phyloP scores from a whole-genome alignment of 2,329 filamentous ascomycete species.

The Ophiostoma pallidulum region DNA sequence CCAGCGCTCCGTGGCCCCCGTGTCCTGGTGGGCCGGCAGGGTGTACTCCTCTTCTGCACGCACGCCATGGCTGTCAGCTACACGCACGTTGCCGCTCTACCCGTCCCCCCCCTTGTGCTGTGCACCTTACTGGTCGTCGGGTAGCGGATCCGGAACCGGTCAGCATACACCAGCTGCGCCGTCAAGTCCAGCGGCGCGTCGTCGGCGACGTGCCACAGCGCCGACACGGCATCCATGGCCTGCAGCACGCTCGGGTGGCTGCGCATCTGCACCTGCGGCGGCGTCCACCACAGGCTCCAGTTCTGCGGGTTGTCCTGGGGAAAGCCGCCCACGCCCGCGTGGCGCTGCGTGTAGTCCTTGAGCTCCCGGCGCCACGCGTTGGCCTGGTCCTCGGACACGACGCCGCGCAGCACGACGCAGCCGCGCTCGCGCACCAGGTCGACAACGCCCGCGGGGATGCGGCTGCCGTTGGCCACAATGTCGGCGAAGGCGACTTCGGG shows the following conservation, averaged over 20 bases:
- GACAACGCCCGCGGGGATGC: neutral
- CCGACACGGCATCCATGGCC: slow-evolving; percentile 53
- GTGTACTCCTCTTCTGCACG: slow-evolving; percentile 38
- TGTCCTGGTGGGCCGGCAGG: slow-evolving; percentile 46
- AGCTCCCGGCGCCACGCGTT: neutral
- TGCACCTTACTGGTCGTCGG: no score
- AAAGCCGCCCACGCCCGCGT: neutral
- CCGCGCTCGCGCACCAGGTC: neutral
- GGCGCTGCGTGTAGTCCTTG: neutral
- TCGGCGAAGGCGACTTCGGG: neutral
- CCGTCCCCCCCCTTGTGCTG: no score
- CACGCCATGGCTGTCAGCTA: no score
- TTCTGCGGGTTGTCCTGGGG: slow-evolving; percentile 41
- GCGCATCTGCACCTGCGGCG: slow-evolving; percentile 58
- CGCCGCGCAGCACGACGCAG: neutral
- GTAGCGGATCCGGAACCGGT: slow-evolving; percentile 21
- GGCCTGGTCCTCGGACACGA: neutral
- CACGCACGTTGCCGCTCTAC: no score
- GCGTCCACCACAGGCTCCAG: slow-evolving; percentile 68
- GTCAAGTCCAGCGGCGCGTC: neutral
- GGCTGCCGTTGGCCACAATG: neutral
- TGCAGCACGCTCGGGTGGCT: slow-evolving; percentile 53
- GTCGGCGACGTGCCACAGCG: slow-evolving; percentile 46
- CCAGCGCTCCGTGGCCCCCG: slow-evolving; percentile 48
- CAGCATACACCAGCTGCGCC: slow-evolving; percentile 20